Base-by-base conservation (phyloP, 1,139 yeast genomes). In the Waltiozyma sp. region DNA sequence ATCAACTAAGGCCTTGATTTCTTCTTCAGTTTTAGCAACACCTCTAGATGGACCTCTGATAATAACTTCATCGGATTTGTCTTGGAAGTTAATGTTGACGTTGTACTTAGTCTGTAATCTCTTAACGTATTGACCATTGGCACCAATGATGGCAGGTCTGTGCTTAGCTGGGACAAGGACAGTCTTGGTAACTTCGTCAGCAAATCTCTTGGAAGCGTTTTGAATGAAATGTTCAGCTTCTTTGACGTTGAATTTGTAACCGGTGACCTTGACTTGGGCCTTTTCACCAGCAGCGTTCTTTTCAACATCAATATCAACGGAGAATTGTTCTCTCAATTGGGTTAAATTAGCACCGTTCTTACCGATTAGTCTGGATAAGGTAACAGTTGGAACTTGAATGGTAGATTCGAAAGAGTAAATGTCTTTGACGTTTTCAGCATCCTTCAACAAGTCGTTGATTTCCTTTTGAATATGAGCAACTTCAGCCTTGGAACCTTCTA, bases 41-140 rank as follows among this genome's bases (percentile, higher is more conserved):
- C 89, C 91, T 63, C 80, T 81, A 19, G 96, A 85, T 43, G 97
- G 95, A 43, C 99, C 99, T 56, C 80, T 80, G 49, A 93, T 74
- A 33, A 79, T 70, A 44, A 91, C 87, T 54, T 81, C 84, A 55
- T 86, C 85, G 53, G 62, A 40, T 53, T 52, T 39, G 62, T 59
- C 34, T 52, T 95, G 95, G 70, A 91, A 88, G 57, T 77, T 72
- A 54, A 93, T 83, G 53, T 71, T 72, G 38, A 91, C 97, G 50
- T 75, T 77, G 68, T 93, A 91, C 63, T 88, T 87, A 47, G 86
- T 93, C 63, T 85, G 94, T 58, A 91, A 73, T 61, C 95, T 81
- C 60, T 79, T 80, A 51, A 87, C 87, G 61, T 84, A 83, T 47
- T 75, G 68, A 57, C 96, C 95, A 53, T 76, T 78, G 28, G 86